Conservation (phyloP, 2,329 filamentous ascomycete genomes). For the Colletotrichum costaricense region DNA sequence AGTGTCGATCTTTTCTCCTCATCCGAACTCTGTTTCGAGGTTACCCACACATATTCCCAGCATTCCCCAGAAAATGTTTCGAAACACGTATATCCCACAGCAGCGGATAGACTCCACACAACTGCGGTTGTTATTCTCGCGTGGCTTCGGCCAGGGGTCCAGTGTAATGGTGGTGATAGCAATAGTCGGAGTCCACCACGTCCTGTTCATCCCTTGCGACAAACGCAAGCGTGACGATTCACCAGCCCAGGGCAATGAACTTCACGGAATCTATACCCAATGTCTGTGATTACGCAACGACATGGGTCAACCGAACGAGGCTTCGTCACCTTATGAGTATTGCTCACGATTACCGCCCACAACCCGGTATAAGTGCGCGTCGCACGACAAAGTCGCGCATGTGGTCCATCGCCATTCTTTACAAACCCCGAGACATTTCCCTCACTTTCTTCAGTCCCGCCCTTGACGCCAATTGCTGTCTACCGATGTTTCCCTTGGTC, state of each 20-base stretch:
- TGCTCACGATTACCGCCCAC: too few relatives aligned
- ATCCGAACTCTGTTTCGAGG: slow-evolving; percentile 14
- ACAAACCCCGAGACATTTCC: slow-evolving; percentile 7
- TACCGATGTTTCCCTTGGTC: slow-evolving; percentile 47
- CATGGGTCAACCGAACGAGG: not conserved
- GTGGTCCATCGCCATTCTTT: not conserved
- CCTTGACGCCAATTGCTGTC: slow-evolving; percentile 48
- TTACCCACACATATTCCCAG: not conserved
- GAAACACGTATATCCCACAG: not conserved
- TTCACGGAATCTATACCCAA: not conserved
- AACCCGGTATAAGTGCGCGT: not conserved
- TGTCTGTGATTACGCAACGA: not conserved
- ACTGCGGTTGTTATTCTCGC: not conserved
- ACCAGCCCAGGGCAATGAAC: not conserved
- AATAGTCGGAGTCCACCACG: not conserved
- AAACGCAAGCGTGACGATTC: too few relatives aligned
- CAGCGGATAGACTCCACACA: not conserved
- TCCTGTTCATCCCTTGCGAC: not conserved
- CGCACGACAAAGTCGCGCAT: not conserved
- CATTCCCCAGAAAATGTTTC: slow-evolving; percentile 25
- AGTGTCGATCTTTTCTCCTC: slow-evolving; percentile 18
- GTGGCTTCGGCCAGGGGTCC: not conserved
- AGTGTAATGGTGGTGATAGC: not conserved
- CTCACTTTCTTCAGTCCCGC: slow-evolving; percentile 41
- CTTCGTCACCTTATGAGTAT: not conserved